Conservation (phyloP, 345 rosid species). For the Brassica juncea region DNA sequence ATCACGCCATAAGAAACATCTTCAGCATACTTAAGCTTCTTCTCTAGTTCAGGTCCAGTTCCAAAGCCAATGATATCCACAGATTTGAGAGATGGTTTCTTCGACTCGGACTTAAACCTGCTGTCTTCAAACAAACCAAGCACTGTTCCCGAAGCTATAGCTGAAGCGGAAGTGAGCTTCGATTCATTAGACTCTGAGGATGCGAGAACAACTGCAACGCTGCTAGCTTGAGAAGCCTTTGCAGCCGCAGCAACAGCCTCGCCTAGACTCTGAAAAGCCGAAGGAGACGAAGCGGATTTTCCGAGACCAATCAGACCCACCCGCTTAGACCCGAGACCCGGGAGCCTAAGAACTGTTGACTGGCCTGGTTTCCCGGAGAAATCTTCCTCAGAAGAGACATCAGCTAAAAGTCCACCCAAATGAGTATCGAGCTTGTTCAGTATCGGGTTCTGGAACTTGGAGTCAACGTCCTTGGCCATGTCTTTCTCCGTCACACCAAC, state of each 20-base stretch:
- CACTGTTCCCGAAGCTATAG: constrained; percentile 82
- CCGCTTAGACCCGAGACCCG: constrained; percentile 81
- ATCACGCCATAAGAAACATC: constrained; percentile 73
- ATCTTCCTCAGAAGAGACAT: constrained; percentile 89
- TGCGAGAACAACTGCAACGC: constrained; percentile 66
- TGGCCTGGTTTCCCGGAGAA: constrained; percentile 87
- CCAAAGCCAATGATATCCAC: constrained; percentile 91
- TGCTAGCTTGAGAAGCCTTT: constrained; percentile 72
- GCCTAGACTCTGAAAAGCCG: constrained; percentile 64
- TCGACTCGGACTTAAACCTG: constrained; percentile 79
- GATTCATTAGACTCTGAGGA: constrained; percentile 61
- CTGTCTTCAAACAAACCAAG: constrained; percentile 76
- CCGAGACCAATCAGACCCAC: constrained; percentile 93
- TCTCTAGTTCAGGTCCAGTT: constrained; percentile 73
- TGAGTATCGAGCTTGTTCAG: constrained; percentile 70
- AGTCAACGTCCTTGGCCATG: constrained; percentile 61
- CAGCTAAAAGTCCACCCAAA: constrained; percentile 77
- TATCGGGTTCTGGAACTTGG: constrained; percentile 74
- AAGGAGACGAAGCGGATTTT: constrained; percentile 53
- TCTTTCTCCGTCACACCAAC: constrained; percentile 96
- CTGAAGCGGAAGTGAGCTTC: constrained; percentile 69
- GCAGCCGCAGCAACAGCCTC: constrained; percentile 88
- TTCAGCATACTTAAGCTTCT: constrained; percentile 87
- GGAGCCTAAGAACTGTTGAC: constrained; percentile 72
- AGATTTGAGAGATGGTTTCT: constrained; percentile 61